phyloP scores from a whole-genome alignment of 2,329 filamentous ascomycete species.

The Aureobasidium vineae region DNA sequence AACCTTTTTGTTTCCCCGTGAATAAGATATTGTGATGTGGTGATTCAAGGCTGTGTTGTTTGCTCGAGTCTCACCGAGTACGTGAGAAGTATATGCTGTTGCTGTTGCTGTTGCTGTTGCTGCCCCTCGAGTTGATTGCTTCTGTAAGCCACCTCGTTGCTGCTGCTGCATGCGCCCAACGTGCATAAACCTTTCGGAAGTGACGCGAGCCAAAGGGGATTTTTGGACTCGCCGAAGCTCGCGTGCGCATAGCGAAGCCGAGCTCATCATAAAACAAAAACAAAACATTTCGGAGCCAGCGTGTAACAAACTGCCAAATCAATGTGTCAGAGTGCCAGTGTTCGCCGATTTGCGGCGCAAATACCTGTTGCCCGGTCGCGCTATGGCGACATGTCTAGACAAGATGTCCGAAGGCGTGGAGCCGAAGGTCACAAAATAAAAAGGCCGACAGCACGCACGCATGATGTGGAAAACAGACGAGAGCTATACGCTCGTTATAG shows the following conservation, averaged over 20 bases:
- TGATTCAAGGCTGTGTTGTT: not conserved
- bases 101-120: too few relatives aligned
- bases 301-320: not conserved
- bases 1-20: slow-evolving; percentile 1
- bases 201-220: not conserved
- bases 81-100: too few relatives aligned
- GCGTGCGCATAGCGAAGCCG: slow-evolving; percentile 8
- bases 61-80: not conserved
- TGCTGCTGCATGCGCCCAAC: too few relatives aligned
- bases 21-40: slow-evolving; percentile 1
- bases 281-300: not conserved
- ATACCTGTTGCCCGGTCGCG: not conserved
- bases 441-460: not conserved
- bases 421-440: slow-evolving; percentile 15
- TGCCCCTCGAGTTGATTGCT: too few relatives aligned
- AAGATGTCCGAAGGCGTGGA: slow-evolving; percentile 19
- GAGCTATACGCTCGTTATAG: not conserved
- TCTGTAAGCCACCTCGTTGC: not conserved
- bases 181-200: not conserved
- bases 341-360: slow-evolving; percentile 7
- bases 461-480: not conserved
- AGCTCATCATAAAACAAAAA: not conserved
- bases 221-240: not conserved
- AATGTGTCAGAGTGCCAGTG: not conserved
- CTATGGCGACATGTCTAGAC: not conserved